These are phyloP conservation scores for Iodosphaeria phyllophila DNA, from an alignment of 2,329 filamentous ascomycete species.

Conservation along the genomic window DNA sequence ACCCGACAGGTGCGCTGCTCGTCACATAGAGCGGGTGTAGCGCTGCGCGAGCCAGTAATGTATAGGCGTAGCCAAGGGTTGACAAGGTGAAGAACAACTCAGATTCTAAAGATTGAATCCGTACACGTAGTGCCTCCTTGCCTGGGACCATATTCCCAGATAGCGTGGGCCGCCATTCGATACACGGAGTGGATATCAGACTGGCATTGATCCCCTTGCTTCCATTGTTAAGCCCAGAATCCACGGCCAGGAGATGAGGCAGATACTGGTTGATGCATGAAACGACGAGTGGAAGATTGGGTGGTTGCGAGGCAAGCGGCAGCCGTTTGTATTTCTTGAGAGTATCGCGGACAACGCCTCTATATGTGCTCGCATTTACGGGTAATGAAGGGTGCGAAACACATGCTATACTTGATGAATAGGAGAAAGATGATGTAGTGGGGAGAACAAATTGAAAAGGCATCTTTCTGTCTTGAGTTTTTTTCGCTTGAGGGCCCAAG, in stretches of 20 bases:
- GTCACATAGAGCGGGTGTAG: conserved; percentile 58
- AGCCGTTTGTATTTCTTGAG: conserved; percentile 84
- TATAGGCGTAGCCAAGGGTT: conserved; percentile 58
- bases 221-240: conserved; percentile 57
- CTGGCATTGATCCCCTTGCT: conserved; percentile 49
- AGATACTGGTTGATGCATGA: conserved; percentile 59
- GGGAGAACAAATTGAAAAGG: conserved; percentile 78
- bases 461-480: no score
- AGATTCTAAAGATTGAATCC: conserved; percentile 57
- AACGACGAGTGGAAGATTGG: conserved; percentile 52
- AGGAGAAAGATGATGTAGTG: conserved; percentile 74
- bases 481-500: no score
- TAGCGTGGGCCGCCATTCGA: conserved; percentile 76
- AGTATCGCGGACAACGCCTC: conserved; percentile 63
- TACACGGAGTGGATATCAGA: conserved; percentile 37
- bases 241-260: conserved; percentile 65
- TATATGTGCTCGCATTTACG: conserved; percentile 62
- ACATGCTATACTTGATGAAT: conserved; percentile 58
- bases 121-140: conserved; percentile 46
- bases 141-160: conserved; percentile 43
- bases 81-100: conserved; percentile 68
- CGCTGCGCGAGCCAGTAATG: conserved; percentile 50
- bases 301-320: conserved; percentile 47
- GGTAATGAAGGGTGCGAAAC: conserved; percentile 80
- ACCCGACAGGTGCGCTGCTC: conserved; percentile 36